Evolutionary conservation across 202 grass and related monocot species (phyloP).

Genomic region (Eragrostis tef): DNA sequence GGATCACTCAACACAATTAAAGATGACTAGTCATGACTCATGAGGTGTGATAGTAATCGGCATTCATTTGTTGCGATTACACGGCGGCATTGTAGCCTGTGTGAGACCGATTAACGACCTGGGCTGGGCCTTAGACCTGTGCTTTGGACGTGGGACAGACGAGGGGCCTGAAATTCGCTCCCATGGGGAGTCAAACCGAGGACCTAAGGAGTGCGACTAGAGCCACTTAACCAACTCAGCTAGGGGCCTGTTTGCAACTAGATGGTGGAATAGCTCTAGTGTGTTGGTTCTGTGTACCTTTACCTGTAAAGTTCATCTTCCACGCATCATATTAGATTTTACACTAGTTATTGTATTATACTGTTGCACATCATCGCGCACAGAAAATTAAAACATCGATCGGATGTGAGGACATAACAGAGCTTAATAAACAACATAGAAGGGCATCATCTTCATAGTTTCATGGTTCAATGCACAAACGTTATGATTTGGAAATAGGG

Average conservation of each 20-base stretch:
- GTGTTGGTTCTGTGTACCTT: background rate
- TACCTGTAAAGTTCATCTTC: background rate
- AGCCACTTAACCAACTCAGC: too few species aligned
- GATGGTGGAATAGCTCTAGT: conserved; percentile 9
- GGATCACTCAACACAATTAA: background rate
- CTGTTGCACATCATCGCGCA: background rate
- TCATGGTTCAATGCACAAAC: background rate
- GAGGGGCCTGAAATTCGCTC: too few species aligned
- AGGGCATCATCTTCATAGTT: background rate
- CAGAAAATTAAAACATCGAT: background rate
- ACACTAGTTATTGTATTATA: background rate
- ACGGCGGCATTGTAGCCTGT: too few species aligned
- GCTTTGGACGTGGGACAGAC: too few species aligned
- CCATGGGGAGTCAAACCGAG: too few species aligned
- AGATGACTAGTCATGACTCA: background rate
- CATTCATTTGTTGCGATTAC: background rate
- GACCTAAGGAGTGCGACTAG: too few species aligned
- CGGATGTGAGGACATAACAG: background rate
- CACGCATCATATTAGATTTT: background rate
- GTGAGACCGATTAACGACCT: too few species aligned
- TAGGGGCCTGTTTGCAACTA: background rate
- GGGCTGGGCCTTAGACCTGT: too few species aligned
- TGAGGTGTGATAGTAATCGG: background rate
- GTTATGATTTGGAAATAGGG: background rate
- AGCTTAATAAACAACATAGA: background rate